Conservation (phyloP, 225 moss, liverwort and hornwort genomes). For the Polytrichum formosum region DNA sequence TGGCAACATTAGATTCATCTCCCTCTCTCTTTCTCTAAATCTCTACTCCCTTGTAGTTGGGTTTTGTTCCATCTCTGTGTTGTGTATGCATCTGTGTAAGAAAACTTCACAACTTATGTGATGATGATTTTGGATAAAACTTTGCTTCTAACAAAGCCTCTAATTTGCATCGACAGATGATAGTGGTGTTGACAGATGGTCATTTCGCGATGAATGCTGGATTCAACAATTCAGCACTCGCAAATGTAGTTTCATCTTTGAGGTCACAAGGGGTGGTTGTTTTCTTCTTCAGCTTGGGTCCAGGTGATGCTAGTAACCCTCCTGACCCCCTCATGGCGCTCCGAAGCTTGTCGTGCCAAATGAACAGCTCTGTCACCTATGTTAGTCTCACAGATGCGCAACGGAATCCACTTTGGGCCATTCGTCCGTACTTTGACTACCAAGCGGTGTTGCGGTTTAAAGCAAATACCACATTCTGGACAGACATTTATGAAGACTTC, state of each 20-base stretch:
- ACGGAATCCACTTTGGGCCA: slow-evolving; percentile 50
- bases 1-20: no score
- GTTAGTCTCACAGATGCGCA: slow-evolving; percentile 29
- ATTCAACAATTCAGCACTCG: slow-evolving; percentile 18
- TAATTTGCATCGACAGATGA: slow-evolving; percentile 20
- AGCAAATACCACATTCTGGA: slow-evolving; percentile 38
- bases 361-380: slow-evolving; percentile 36
- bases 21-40: no score
- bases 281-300: slow-evolving; percentile 43
- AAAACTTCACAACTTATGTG: no score
- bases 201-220: slow-evolving; percentile 14
- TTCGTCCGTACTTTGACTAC: slow-evolving; percentile 48
- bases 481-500: slow-evolving; percentile 33
- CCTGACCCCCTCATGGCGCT: slow-evolving; percentile 32
- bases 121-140: no score
- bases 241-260: slow-evolving; percentile 19
- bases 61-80: no score
- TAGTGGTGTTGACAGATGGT: slow-evolving; percentile 44
- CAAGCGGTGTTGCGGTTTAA: slow-evolving; percentile 31
- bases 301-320: slow-evolving; percentile 23
- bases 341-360: slow-evolving; percentile 32
- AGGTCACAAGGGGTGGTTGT: slow-evolving; percentile 19
- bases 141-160: background rate
- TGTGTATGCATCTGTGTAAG: no score
- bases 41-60: no score